Evolutionary conservation across 1,284 basidiomycete species (phyloP).

Genomic region (Ceratobasidium sp.): DNA sequence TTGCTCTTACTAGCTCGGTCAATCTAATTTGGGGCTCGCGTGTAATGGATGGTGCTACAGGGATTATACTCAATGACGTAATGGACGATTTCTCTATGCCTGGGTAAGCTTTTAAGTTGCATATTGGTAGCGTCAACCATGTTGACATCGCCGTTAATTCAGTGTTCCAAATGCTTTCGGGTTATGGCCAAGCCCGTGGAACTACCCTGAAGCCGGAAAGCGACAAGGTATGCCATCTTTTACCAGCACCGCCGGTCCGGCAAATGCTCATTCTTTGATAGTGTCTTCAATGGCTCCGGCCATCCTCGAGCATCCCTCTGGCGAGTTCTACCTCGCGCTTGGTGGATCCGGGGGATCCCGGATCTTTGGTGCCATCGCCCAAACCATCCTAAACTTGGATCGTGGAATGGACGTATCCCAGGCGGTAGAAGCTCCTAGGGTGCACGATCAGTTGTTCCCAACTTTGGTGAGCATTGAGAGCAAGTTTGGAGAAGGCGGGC

Average conservation of each 20-base stretch:
- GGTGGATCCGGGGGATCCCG: slow-evolving; percentile 88
- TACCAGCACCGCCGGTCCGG: background rate
- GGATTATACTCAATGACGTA: slow-evolving; percentile 89
- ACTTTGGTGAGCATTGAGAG: slow-evolving; percentile 67
- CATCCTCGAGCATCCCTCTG: slow-evolving; percentile 77
- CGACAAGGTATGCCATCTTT: slow-evolving; percentile 26
- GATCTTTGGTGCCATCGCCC: slow-evolving; percentile 82
- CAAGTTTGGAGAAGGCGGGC: slow-evolving; percentile 60
- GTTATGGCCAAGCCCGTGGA: slow-evolving; percentile 82
- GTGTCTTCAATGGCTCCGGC: slow-evolving; percentile 83
- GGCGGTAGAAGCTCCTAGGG: slow-evolving; percentile 84
- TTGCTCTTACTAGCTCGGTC: slow-evolving; percentile 84
- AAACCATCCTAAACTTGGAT: slow-evolving; percentile 80
- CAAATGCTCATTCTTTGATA: slow-evolving; percentile 49
- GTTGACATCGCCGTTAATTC: background rate
- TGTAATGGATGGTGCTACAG: slow-evolving; percentile 55
- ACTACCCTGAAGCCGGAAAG: slow-evolving; percentile 48
- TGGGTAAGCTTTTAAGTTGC: slow-evolving; percentile 58
- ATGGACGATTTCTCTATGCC: slow-evolving; percentile 50
- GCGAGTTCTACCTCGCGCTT: slow-evolving; percentile 71
- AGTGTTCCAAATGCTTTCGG: slow-evolving; percentile 83
- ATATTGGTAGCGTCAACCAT: slow-evolving; percentile 62
- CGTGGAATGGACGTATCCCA: slow-evolving; percentile 80
- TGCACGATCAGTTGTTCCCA: slow-evolving; percentile 93
- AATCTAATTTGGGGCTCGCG: slow-evolving; percentile 66